These are phyloP conservation scores for Penicillium subrubescens DNA, from an alignment of 495 filamentous ascomycete species.

Conservation along the genomic window DNA sequence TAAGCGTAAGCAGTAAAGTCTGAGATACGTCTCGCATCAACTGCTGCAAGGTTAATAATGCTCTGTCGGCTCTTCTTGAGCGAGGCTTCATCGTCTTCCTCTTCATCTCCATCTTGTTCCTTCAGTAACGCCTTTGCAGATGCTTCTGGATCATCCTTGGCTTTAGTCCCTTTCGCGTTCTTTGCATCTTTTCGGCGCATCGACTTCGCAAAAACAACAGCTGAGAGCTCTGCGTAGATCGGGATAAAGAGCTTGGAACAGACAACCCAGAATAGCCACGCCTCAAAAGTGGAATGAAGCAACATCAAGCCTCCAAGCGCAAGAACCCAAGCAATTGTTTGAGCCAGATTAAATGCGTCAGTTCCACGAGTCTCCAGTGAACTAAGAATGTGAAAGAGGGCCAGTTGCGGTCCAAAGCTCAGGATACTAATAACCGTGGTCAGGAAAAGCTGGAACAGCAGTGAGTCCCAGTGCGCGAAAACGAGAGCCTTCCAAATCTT, in stretches of 20 bases:
- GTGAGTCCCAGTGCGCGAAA: slow-evolving; percentile 51
- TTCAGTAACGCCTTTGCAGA: slow-evolving; percentile 27
- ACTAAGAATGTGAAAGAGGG: slow-evolving; percentile 64
- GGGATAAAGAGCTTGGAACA: slow-evolving; percentile 65
- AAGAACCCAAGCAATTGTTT: slow-evolving; percentile 69
- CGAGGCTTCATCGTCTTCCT: slow-evolving; percentile 54
- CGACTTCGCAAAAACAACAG: slow-evolving; percentile 75
- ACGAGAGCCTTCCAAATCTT: slow-evolving; percentile 65
- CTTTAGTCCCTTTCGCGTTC: slow-evolving; percentile 41
- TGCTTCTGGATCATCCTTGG: slow-evolving; percentile 13
- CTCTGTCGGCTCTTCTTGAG: slow-evolving; percentile 70
- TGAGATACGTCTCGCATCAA: slow-evolving; percentile 73
- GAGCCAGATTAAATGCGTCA: slow-evolving; percentile 32
- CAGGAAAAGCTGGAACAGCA: slow-evolving; percentile 58
- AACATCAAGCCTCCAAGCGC: slow-evolving; percentile 61
- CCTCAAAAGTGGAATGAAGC: slow-evolving; percentile 57
- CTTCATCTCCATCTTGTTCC: slow-evolving; percentile 44
- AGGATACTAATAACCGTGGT: slow-evolving; percentile 55
- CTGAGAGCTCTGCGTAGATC: slow-evolving; percentile 68
- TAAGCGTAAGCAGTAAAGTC: slow-evolving; percentile 70
- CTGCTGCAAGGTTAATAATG: slow-evolving; percentile 76
- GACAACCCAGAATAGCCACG: slow-evolving; percentile 65
- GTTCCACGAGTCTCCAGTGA: slow-evolving; percentile 60
- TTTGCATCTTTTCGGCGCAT: slow-evolving; percentile 82
- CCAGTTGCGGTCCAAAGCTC: slow-evolving; percentile 70